A percentile compares a stretch with the other conserved stretches of the same genome.
These are phyloP conservation scores for Fraxinus sp. DNA, from an alignment of 305 asterid species.

Conservation along the genomic window DNA sequence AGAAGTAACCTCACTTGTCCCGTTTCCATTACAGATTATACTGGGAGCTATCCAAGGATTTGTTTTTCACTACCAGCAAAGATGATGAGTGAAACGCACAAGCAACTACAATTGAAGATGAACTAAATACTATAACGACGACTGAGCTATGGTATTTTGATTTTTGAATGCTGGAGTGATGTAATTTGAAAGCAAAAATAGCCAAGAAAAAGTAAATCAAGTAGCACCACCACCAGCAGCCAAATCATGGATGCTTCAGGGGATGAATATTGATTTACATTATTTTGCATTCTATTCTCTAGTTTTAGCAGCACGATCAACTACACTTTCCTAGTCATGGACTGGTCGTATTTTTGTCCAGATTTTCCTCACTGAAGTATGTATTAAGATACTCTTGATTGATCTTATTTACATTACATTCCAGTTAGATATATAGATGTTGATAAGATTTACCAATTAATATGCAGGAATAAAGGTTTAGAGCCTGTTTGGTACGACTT, in stretches of 20 bases:
- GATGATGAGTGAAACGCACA: background rate
- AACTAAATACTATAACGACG: background rate
- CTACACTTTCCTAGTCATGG: background rate
- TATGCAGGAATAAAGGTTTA: too few relatives aligned
- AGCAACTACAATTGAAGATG: background rate
- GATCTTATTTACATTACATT: too few relatives aligned
- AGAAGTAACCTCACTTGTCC: constrained; percentile 45
- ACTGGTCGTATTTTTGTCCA: too few relatives aligned
- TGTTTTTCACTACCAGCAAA: background rate
- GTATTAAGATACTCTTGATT: too few relatives aligned
- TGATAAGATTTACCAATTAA: too few relatives aligned
- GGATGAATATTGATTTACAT: background rate
- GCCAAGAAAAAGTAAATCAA: background rate
- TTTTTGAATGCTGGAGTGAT: background rate
- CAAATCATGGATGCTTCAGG: background rate
- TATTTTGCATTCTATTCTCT: background rate
- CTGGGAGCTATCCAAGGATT: constrained; percentile 30
- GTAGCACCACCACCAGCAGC: background rate
- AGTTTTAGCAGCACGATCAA: background rate
- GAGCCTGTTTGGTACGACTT: too few relatives aligned
- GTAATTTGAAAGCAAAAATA: background rate
- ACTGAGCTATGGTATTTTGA: background rate
- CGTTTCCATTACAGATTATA: constrained; percentile 59
- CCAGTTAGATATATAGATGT: too few relatives aligned
- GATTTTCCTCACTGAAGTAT: too few relatives aligned